Evolutionary conservation across 192 early-diverging fungal species (phyloP), one percentile per base, ranked within the genome.

Genomic region (Helicostylum pulchrum): DNA sequence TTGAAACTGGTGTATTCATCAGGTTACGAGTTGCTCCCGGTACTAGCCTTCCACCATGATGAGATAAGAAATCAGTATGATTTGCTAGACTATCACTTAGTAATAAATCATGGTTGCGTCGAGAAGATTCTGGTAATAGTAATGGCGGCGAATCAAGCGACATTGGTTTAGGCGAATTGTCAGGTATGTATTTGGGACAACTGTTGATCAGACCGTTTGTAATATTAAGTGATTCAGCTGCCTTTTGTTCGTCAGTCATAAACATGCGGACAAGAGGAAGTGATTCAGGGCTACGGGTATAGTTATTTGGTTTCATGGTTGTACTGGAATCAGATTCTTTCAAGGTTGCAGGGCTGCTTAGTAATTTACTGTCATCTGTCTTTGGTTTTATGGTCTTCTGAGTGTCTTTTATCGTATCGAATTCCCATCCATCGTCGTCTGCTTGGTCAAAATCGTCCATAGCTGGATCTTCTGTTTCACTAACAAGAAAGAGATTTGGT

Each of bases 371-470:
- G 44, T 47, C 2, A 20, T 36, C 42, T 5, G 9, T 53, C 20
- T 42, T 48, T 39, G 4, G 36, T 10, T 39, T 39, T 39, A 39
- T 42, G 11, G 72, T 36, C 59, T 39, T 39, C 14, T n/a, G 7
- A 55, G 21, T 8, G 36, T 20, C 53, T 47, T 39, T 34, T 65
- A 75, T 66, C 76, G 80, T 80, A 70, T 82, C 81, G 66, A 85
- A 85, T 43, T 74, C 62, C 83, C 83, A 85, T 19, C 61, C 72
- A 57, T 83, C 79, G 44, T 66, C 46, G 23, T 75, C 69, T 15
- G 74, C 61, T 19, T 72, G 75, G 31, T 65, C 59, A 44, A 82
- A 80, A 31, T 79, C 78, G 70, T 78, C 75, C 26, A 64, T 48
- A 31, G 72, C 75, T 1, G 71, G 62, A 17, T 81, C 76, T 26